These are phyloP conservation scores for Penstemon davidsonii DNA, from an alignment of 257 asterid species.

Conservation along the genomic window DNA sequence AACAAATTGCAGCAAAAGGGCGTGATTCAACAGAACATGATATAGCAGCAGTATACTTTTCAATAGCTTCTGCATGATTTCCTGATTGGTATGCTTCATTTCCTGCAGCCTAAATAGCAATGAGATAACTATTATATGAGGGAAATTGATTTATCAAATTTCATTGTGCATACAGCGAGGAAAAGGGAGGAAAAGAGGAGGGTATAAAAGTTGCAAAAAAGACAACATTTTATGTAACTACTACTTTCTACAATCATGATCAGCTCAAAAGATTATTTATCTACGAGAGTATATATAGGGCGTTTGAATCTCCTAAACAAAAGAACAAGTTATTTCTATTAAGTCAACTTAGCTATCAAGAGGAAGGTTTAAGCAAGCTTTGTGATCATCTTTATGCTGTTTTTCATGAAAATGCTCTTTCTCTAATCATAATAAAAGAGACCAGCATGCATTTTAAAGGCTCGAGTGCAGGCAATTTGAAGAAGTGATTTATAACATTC, in stretches of 20 bases:
- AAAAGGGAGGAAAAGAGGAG: slow-evolving; percentile 6
- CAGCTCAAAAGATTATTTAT: slow-evolving; percentile 4
- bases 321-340: background rate
- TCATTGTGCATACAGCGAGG: slow-evolving; percentile 21
- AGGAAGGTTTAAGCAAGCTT: background rate
- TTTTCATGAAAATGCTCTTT: slow-evolving; percentile 12
- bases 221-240: slow-evolving; percentile 7
- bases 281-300: background rate
- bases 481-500: background rate
- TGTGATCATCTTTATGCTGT: background rate
- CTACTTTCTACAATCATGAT: background rate
- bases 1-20: slow-evolving; percentile 91
- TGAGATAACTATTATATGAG: slow-evolving; percentile 17
- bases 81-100: slow-evolving; percentile 89
- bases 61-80: slow-evolving; percentile 78
- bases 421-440: slow-evolving; percentile 15
- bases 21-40: slow-evolving; percentile 82
- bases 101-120: slow-evolving; percentile 72
- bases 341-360: background rate
- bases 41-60: slow-evolving; percentile 84
- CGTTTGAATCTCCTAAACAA: background rate
- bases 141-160: slow-evolving; percentile 11
- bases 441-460: background rate
- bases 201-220: slow-evolving; percentile 1
- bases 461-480: background rate